Base-by-base conservation (phyloP, 2,329 filamentous ascomycete genomes). In the Fusarium temperatum region DNA sequence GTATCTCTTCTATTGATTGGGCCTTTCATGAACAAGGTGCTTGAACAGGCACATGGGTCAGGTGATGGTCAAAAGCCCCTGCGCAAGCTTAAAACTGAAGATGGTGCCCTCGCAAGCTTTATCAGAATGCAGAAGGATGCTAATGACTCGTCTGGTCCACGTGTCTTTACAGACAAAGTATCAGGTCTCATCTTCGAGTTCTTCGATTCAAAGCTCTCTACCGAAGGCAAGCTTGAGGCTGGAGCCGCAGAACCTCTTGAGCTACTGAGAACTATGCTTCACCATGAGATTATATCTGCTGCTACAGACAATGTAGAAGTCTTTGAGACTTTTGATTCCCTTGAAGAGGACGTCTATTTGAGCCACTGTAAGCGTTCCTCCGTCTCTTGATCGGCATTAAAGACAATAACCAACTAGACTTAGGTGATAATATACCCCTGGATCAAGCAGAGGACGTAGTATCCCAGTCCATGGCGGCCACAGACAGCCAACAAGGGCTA, bases 301-400 rank as follows among this genome's bases (percentile, higher is more conserved):
- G 0, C 12, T 45, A 9, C 12, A 26, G 7, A 45, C 8, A 20
- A 45, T 6, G 5, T 20, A 13, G 8, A 13, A 26, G 24, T 14
- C 11, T 28, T 20, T 22, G 26, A 48, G 18, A 22, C 45, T 8
- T 2, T 48, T 11, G 45, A 30, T 22, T 3, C 0, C 0, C 45
- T 48, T 30, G 45, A 48, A 22, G 26, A 48, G 7, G 26, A 48
- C 0, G 45, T 22, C 6, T 28, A 4, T 48, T 28, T 22, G 0
- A 48, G 20, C 14, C 26, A 22, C 7, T 15, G 45, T 48, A 28
- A 30, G 45, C 6, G 3, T 9, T 15, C 20, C 4, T 6, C 6
- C 0, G 17, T 22, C 13, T 48, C 45, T 4, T 4, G 6, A 0
- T 48, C 3, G 10, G 6, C 4, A 22, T 0, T 1, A 48, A 22